phyloP scores from a whole-genome alignment of 139 green algal species.

The Medakamo hakoo region DNA sequence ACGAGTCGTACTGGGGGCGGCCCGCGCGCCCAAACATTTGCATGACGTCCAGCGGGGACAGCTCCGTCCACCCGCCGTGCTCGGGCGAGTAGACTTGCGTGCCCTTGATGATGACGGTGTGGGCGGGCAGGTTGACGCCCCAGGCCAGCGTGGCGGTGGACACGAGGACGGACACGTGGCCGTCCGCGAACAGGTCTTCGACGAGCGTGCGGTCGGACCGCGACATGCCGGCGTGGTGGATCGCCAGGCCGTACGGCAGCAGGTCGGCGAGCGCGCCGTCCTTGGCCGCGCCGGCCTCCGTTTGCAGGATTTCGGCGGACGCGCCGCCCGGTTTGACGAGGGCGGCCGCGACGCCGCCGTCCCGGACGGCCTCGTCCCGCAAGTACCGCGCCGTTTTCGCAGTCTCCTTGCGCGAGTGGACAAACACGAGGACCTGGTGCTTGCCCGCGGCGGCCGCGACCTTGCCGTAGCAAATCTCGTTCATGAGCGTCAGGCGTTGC shows the following conservation, averaged over 20 bases:
- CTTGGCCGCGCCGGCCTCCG: conserved; percentile 73
- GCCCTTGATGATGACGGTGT: conserved; percentile 99
- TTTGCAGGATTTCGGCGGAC: conserved; percentile 72
- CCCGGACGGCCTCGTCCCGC: conserved; percentile 56
- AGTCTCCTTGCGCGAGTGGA: conserved; percentile 97
- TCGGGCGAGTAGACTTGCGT: conserved; percentile 94
- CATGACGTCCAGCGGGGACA: conserved; percentile 92
- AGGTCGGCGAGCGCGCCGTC: conserved; percentile 72
- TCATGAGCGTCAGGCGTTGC: conserved; percentile 97
- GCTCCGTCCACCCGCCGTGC: conserved; percentile 80
- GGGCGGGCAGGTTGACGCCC: conserved; percentile 96
- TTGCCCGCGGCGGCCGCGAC: conserved; percentile 66
- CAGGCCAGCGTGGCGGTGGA: conserved; percentile 95
- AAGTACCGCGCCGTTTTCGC: conserved; percentile 88
- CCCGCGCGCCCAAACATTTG: conserved; percentile 97
- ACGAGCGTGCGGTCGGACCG: conserved; percentile 83
- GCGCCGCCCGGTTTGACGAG: conserved; percentile 70
- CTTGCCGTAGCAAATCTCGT: conserved; percentile 98
- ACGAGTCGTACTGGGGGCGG: conserved; percentile 87
- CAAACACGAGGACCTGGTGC: conserved; percentile 95
- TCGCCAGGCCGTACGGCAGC: conserved; percentile 90
- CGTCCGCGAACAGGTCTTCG: conserved; percentile 94
- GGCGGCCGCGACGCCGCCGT: conserved; percentile 54
- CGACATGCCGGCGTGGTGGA: conserved; percentile 93
- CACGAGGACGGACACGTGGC: conserved; percentile 90